Conservation (phyloP, 2,329 filamentous ascomycete species). For the Fusarium newnesense region DNA sequence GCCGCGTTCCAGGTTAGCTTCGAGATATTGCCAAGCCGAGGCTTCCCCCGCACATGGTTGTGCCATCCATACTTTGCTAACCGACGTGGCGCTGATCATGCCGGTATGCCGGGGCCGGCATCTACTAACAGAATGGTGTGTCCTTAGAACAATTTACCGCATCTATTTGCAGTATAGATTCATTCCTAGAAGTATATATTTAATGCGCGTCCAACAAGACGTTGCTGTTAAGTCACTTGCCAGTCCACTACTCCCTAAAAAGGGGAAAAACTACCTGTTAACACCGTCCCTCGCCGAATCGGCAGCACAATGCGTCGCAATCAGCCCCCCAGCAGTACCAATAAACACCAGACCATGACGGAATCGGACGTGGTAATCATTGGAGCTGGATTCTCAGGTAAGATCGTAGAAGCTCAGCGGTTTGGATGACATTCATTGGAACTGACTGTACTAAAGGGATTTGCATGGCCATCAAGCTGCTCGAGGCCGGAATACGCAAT, state of each 20-base stretch:
- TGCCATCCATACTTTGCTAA: neutral
- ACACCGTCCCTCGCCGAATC: accelerated
- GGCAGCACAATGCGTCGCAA: accelerated
- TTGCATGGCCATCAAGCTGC: neutral
- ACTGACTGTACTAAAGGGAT: accelerated
- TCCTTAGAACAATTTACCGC: neutral
- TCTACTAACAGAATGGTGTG: accelerated
- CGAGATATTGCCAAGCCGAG: neutral
- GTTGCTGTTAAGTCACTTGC: accelerated
- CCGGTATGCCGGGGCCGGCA: neutral
- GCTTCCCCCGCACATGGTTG: neutral
- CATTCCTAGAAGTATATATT: accelerated
- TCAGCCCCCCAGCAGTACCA: accelerated
- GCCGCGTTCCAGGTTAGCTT: no score
- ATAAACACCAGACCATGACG: neutral
- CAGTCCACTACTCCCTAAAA: accelerated
- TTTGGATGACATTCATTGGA: accelerated
- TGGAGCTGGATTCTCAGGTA: neutral
- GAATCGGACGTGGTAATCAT: neutral
- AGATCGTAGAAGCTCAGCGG: accelerated
- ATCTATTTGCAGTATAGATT: neutral
- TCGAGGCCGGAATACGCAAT: neutral
- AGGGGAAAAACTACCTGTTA: accelerated
- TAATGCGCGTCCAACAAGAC: neutral
- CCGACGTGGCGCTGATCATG: accelerated